These are phyloP conservation scores for Phytophthora hybrid DNA, from an alignment of 352 stramenopile species.

Conservation along the genomic window DNA sequence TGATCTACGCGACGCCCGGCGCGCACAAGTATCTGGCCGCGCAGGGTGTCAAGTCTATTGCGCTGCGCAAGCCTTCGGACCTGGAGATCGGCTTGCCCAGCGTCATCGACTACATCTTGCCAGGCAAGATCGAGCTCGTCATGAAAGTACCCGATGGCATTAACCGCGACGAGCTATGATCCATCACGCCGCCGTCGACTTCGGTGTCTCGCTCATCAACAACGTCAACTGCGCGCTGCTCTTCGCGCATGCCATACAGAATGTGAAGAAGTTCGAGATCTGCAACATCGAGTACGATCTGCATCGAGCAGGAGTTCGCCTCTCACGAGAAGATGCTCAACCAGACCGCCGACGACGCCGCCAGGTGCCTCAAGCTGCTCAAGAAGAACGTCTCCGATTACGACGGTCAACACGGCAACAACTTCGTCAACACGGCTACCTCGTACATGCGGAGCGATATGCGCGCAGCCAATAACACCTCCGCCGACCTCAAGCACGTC, in stretches of 20 bases:
- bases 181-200: conserved; percentile 96
- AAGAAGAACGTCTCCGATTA: conserved; percentile 35
- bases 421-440: conserved; percentile 30
- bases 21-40: conserved; percentile 91
- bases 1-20: conserved; percentile 92
- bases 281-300: conserved; percentile 84
- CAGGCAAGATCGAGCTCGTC: conserved; percentile 95
- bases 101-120: conserved; percentile 93
- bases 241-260: conserved; percentile 93
- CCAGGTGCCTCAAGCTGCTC: conserved; percentile 28
- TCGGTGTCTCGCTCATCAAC: conserved; percentile 97
- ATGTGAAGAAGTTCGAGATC: conserved; percentile 95
- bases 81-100: conserved; percentile 66
- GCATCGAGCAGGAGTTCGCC: conserved; percentile 23
- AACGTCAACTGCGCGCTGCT: conserved; percentile 98
- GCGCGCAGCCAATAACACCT: conserved; percentile 27
- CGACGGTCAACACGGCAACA: conserved; percentile 25
- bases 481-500: neutral
- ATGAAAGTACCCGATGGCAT: conserved; percentile 95
- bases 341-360: conserved; percentile 29
- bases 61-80: conserved; percentile 70
- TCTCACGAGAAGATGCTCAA: conserved; percentile 27
- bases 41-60: conserved; percentile 67
- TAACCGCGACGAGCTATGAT: conserved; percentile 91
- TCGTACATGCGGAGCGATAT: conserved; percentile 31